These are phyloP conservation scores for Hericium alpestre DNA, from an alignment of 768 basidiomycete genomes.

Conservation along the genomic window DNA sequence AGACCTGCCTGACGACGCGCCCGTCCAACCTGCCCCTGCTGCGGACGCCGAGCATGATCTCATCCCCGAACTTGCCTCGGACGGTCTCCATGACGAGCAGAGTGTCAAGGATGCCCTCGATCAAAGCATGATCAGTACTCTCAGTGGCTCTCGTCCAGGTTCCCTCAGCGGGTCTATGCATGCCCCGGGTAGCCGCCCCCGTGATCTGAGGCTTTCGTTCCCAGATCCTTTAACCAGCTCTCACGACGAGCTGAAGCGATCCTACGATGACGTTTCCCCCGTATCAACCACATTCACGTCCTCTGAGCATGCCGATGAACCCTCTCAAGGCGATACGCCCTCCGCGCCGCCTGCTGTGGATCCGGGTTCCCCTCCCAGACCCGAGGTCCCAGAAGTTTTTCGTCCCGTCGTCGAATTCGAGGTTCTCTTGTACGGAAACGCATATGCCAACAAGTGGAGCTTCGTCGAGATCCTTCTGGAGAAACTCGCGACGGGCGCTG, in stretches of 20 bases:
- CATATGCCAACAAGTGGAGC: slow-evolving; percentile 48
- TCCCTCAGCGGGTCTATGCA: slow-evolving; percentile 34
- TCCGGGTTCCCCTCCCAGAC: slow-evolving; percentile 17
- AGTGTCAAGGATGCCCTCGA: slow-evolving; percentile 66
- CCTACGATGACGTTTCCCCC: slow-evolving; percentile 43
- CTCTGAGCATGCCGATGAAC: slow-evolving; percentile 13
- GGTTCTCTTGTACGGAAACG: slow-evolving; percentile 57
- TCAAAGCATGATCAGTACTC: slow-evolving; percentile 74
- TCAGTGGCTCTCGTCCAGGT: slow-evolving; percentile 63
- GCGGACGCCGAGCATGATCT: slow-evolving; percentile 1
- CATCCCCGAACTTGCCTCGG: not conserved
- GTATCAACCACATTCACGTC: slow-evolving; percentile 22
- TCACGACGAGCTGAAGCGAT: slow-evolving; percentile 45
- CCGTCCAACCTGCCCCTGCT: slow-evolving; percentile 15
- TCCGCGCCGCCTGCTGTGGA: slow-evolving; percentile 3
- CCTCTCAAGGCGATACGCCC: slow-evolving; percentile 3
- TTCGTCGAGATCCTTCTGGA: slow-evolving; percentile 49
- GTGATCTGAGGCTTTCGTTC: slow-evolving; percentile 72
- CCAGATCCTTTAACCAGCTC: slow-evolving; percentile 75
- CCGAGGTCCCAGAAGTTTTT: slow-evolving; percentile 23
- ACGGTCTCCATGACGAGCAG: slow-evolving; percentile 44
- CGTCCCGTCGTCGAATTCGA: slow-evolving; percentile 35
- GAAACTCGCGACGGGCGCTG: slow-evolving; percentile 35
- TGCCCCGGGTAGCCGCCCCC: slow-evolving; percentile 45
- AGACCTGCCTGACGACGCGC: slow-evolving; percentile 13